A percentile compares a stretch with the other conserved stretches of the same genome.
Conservation (phyloP, 2,329 filamentous ascomycete species). For the Penicillium paneum region DNA sequence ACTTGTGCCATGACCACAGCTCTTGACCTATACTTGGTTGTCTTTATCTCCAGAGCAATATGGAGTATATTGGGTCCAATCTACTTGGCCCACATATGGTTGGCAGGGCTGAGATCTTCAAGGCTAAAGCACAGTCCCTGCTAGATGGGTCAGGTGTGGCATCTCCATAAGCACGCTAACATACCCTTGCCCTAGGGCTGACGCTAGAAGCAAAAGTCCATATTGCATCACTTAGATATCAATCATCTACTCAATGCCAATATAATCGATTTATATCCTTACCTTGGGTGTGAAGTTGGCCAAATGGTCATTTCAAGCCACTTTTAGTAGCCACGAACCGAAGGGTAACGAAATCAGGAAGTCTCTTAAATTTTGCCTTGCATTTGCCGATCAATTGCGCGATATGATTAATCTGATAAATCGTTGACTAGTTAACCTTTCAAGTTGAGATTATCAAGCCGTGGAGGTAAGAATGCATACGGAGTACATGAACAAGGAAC, state of each 20-base stretch:
- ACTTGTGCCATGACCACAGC: not conserved
- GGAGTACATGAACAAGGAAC: not conserved
- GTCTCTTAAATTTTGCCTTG: not conserved
- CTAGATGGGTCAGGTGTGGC: not conserved
- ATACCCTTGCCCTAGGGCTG: constrained; percentile 19
- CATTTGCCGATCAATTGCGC: not conserved
- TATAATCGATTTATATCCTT: not conserved
- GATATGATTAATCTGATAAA: not conserved
- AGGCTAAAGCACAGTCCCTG: constrained; percentile 1
- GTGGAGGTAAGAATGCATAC: not conserved
- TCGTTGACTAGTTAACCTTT: not conserved
- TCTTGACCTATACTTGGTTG: not conserved
- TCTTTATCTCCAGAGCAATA: not conserved
- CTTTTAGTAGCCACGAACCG: not conserved
- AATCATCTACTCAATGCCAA: not conserved
- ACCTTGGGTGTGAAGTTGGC: not conserved
- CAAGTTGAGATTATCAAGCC: not conserved
- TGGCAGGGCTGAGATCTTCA: not conserved
- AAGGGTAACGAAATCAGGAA: not conserved
- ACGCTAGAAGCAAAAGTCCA: constrained; percentile 9
- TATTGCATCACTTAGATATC: constrained; percentile 7
- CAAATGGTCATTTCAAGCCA: not conserved
- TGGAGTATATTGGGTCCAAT: not conserved
- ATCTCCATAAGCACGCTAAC: constrained; percentile 11
- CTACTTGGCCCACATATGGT: not conserved